Percentiles rank a stretch among this genome's conserved stretches.
phyloP scores from a whole-genome alignment of 2,329 filamentous ascomycete genomes.

The Phialocephala subalpina region DNA sequence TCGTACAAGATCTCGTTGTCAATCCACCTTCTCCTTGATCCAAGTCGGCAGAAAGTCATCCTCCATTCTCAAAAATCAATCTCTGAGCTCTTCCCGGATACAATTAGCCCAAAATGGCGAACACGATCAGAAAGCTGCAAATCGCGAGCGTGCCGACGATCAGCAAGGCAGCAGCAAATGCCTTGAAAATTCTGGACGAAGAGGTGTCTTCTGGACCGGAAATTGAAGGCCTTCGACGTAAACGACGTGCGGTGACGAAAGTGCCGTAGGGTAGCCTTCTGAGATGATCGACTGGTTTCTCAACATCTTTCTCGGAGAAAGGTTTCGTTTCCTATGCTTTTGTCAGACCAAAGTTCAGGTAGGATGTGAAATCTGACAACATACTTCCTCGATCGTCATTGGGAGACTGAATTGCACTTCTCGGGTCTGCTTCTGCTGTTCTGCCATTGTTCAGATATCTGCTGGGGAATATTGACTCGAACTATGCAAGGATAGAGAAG shows the following conservation, averaged over 20 bases:
- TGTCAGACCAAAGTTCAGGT: not conserved
- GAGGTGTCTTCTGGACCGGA: not conserved
- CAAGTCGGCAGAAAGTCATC: not conserved
- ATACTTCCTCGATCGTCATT: not conserved
- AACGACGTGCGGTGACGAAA: not conserved
- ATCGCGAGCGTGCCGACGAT: not conserved
- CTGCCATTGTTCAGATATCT: not conserved
- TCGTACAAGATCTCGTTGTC: not conserved
- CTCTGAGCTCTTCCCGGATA: too few species aligned
- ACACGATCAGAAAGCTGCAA: not conserved
- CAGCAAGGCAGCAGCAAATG: not conserved
- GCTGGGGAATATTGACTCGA: not conserved
- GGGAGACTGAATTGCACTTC: not conserved
- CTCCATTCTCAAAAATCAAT: not conserved
- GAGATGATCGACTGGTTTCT: not conserved
- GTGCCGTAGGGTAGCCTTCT: not conserved
- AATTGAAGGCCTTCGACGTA: not conserved
- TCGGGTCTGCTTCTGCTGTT: not conserved
- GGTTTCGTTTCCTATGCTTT: not conserved
- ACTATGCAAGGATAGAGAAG: not conserved
- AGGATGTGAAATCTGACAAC: not conserved
- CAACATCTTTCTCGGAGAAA: slow-evolving; percentile 2
- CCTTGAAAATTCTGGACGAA: not conserved
- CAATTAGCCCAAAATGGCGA: not conserved
- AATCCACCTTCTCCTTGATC: not conserved